Evolutionary conservation across 148 eudicot species (phyloP), one percentile per base, ranked within the genome.

Genomic region (Salicornia ramosissima): DNA sequence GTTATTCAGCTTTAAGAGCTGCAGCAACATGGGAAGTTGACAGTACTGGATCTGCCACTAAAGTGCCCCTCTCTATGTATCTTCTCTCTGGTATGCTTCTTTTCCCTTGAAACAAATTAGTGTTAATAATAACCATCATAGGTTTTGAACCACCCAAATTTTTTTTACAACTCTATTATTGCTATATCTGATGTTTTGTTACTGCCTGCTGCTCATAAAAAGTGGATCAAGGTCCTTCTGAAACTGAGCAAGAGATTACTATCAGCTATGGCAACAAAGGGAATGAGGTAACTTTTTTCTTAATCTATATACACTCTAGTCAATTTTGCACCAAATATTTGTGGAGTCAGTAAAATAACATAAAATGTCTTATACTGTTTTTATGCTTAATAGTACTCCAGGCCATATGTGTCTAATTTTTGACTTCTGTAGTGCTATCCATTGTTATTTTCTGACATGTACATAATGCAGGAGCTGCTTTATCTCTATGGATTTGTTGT

Each of bases 251-350:
- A 70, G 97, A 94, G 85, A 88, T 94, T 71, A 77, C 91, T 16
- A 94, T 94, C 55, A 90, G 96, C 82, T 94, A 94, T 67, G 98
- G 98, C 39, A 77, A 83, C 87, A 94, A 94, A 86, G 98, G 98
- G 68, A 94, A 94, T 73, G 98, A 94, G 98, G 98, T 94, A n/a
- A 86, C 39, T 58, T 71, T 34, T 72, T 72, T 24, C 8, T 36
- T 15, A 28, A 36, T 40, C 30, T 29, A 24, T 18, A 60, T 55
- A 52, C 50, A 55, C 26, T 42, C 13, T 68, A 21, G 14, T 46
- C 30, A 19, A 33, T 28, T 40, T 51, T 42, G 33, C 58, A 62
- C 70, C 33, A 31, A 7, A 25, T 65, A 63, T 16, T 25, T 47
- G 19, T 24, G 7, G 42, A 57, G 31, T 15, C 53, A 36, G 40